These are phyloP conservation scores for Starmerella sp. DNA, from an alignment of 805 yeast genomes.

Conservation along the genomic window DNA sequence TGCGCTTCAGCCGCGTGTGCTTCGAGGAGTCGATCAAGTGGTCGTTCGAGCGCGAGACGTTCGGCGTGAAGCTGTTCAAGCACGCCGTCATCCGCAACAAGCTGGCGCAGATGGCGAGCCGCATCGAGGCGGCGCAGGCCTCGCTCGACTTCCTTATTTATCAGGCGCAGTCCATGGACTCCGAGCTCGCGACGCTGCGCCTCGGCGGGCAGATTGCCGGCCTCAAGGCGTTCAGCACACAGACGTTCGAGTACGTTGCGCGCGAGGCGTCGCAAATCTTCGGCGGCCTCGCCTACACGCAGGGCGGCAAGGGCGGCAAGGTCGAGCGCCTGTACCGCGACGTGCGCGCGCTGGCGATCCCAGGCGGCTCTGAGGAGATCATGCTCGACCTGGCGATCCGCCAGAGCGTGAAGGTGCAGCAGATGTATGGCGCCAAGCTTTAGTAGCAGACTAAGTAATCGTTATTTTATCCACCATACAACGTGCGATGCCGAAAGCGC, in stretches of 20 bases:
- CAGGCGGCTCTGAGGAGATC: constrained; percentile 39
- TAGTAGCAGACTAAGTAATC: constrained; percentile 13
- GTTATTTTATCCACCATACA: not conserved
- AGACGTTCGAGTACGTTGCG: constrained; percentile 35
- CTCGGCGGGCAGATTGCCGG: constrained; percentile 38
- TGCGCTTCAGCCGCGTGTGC: constrained; percentile 34
- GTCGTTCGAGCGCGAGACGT: constrained; percentile 36
- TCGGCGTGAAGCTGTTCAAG: constrained; percentile 34
- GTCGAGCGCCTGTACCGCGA: constrained; percentile 37
- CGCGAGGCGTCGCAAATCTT: constrained; percentile 37
- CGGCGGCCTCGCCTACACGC: constrained; percentile 36
- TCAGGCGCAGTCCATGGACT: constrained; percentile 30
- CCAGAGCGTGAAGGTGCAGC: constrained; percentile 34
- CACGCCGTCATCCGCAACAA: constrained; percentile 36
- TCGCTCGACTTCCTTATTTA: constrained; percentile 32
- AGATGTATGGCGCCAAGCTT: constrained; percentile 32
- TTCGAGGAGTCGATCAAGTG: constrained; percentile 35
- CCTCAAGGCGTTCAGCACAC: constrained; percentile 34
- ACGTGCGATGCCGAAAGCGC: no score
- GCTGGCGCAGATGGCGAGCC: constrained; percentile 35
- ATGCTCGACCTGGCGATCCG: constrained; percentile 35
- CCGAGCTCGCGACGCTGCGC: constrained; percentile 33
- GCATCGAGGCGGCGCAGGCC: constrained; percentile 33
- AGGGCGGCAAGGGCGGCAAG: constrained; percentile 36
- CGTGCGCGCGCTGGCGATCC: constrained; percentile 36